Conservation (phyloP, 1,284 basidiomycete genomes). For the Tilletia setariae region DNA sequence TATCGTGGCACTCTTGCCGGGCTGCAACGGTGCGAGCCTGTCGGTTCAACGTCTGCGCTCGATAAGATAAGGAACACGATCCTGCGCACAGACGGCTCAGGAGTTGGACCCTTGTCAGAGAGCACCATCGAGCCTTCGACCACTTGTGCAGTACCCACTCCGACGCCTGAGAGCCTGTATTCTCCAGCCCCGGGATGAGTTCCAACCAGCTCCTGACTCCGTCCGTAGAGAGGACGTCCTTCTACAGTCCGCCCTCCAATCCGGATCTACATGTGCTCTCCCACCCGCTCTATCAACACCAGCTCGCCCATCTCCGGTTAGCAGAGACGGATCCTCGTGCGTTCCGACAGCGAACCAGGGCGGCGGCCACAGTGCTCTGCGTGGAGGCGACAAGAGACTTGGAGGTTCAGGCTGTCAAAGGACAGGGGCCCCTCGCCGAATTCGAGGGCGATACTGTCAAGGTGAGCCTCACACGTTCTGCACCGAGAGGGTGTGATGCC, state of each 20-base stretch:
- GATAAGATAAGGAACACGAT: too few relatives aligned
- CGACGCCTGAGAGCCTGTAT: too few relatives aligned
- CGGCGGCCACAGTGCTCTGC: constrained; percentile 37
- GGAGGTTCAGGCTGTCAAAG: constrained; percentile 31
- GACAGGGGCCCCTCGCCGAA: constrained; percentile 35
- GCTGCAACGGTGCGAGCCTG: too few relatives aligned
- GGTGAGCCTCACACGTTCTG: constrained; percentile 1
- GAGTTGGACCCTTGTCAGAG: background rate
- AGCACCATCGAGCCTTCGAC: too few relatives aligned
- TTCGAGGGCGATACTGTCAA: constrained; percentile 41
- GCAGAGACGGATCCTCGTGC: constrained; percentile 31
- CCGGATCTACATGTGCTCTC: constrained; percentile 28
- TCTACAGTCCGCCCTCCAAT: background rate
- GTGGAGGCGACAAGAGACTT: constrained; percentile 37
- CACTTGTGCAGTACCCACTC: too few relatives aligned
- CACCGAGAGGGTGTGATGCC: background rate
- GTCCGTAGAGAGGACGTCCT: background rate
- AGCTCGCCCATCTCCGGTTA: constrained; percentile 39
- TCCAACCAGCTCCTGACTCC: background rate
- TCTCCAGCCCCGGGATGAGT: background rate
- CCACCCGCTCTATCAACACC: constrained; percentile 43
- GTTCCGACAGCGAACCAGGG: constrained; percentile 34
- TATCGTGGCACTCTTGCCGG: too few relatives aligned
- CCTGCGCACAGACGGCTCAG: background rate
- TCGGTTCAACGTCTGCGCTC: too few relatives aligned